These are phyloP conservation scores for Debaryomyces sp. DNA, from an alignment of 1,139 yeast genomes.

Conservation along the genomic window DNA sequence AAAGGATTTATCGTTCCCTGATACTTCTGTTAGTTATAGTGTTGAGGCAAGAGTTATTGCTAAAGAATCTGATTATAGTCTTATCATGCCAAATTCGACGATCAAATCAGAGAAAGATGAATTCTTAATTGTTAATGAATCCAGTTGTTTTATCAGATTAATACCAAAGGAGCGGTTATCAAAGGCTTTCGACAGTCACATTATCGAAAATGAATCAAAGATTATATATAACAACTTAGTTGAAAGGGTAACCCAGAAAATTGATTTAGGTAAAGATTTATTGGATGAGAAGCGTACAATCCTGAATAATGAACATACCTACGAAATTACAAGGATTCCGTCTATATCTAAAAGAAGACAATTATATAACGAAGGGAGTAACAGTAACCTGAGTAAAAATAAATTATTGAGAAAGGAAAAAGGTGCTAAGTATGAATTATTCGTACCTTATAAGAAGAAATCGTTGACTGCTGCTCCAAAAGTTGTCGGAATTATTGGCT, in stretches of 20 bases:
- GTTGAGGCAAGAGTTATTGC: slow-evolving; percentile 43
- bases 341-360: slow-evolving; percentile 36
- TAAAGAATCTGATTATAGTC: slow-evolving; percentile 32
- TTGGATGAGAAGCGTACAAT: slow-evolving; percentile 9
- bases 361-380: slow-evolving; percentile 27
- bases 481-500: slow-evolving; percentile 36
- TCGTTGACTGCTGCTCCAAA: slow-evolving; percentile 34
- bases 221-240: slow-evolving; percentile 31
- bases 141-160: slow-evolving; percentile 29
- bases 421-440: slow-evolving; percentile 28
- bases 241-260: slow-evolving; percentile 27
- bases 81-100: slow-evolving; percentile 18
- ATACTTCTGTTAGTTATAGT: slow-evolving; percentile 36
- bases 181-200: slow-evolving; percentile 29
- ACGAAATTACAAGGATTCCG: slow-evolving; percentile 23
- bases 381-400: neutral
- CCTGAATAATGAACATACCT: slow-evolving; percentile 7
- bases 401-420: neutral
- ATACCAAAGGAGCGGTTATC: slow-evolving; percentile 26
- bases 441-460: slow-evolving; percentile 35
- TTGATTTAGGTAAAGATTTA: slow-evolving; percentile 27
- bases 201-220: slow-evolving; percentile 38
- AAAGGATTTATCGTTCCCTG: slow-evolving; percentile 35
- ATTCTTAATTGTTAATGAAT: slow-evolving; percentile 40
- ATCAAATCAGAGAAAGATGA: slow-evolving; percentile 29